A percentile compares a stretch with the other conserved stretches of the same genome.
Conservation (phyloP, 352 stramenopile genomes). For the Phytophthora europaea region DNA sequence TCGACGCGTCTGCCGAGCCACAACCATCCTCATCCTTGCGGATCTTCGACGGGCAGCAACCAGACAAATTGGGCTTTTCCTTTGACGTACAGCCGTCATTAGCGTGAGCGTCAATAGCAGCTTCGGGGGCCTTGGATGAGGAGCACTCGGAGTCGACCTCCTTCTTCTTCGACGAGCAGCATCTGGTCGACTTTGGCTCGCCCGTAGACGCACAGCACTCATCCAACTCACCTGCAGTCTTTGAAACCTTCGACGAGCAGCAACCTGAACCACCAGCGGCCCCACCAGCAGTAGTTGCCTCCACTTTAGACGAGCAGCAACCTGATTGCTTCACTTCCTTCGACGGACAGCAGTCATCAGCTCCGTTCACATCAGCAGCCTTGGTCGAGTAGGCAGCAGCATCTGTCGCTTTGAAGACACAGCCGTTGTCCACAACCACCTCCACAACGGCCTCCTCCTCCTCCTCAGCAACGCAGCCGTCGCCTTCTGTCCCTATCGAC, state of each 20-base stretch:
- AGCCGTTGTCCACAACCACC: not conserved
- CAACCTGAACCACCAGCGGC: conserved; percentile 2
- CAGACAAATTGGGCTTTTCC: not conserved
- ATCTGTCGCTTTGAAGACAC: not conserved
- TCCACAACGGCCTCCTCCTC: not conserved
- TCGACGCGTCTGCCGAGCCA: not conserved
- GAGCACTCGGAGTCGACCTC: conserved; percentile 3
- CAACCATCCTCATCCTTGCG: not conserved
- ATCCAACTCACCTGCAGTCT: not conserved
- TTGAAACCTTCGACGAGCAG: conserved; percentile 9
- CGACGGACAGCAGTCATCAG: not conserved
- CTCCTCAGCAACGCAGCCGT: conserved; percentile 7
- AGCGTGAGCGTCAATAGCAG: not conserved
- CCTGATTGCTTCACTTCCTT: not conserved
- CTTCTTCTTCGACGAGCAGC: conserved; percentile 30
- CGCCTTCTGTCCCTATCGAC: not conserved
- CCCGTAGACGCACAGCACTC: not conserved
- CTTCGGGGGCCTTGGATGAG: conserved; percentile 9
- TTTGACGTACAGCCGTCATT: conserved; percentile 18
- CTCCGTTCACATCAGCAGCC: not conserved
- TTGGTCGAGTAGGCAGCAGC: not conserved
- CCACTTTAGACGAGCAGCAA: conserved; percentile 2
- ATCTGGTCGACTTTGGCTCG: conserved; percentile 7
- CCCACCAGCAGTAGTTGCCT: not conserved
- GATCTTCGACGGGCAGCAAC: conserved; percentile 21